Evolutionary conservation across 441 rosid genomes (phyloP).

Genomic region (Eutrema salsugineum): DNA sequence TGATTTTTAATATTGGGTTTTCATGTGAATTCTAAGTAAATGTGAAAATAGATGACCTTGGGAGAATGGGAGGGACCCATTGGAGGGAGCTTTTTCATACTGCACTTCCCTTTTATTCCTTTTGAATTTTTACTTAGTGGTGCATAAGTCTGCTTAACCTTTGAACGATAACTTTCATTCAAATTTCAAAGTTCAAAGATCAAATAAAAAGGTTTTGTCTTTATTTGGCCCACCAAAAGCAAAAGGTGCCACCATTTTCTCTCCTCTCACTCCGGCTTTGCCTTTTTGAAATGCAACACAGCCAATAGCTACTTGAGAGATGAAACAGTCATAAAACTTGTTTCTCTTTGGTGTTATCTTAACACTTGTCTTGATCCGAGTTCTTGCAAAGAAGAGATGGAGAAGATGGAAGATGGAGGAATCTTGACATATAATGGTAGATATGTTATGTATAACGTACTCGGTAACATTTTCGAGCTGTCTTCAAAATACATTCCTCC

Average conservation of each 20-base stretch:
- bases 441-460: slow-evolving; percentile 61
- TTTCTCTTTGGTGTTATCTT: not conserved
- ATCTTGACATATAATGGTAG: slow-evolving; percentile 49
- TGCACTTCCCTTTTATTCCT: not conserved
- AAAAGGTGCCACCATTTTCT: slow-evolving; percentile 17
- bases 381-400: slow-evolving; percentile 29
- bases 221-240: slow-evolving; percentile 25
- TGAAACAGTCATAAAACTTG: slow-evolving; percentile 4
- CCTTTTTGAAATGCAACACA: not conserved
- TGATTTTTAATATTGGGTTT: not conserved
- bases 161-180: slow-evolving; percentile 22
- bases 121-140: not conserved
- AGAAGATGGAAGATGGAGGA: slow-evolving; percentile 36
- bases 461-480: slow-evolving; percentile 65
- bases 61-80: not conserved
- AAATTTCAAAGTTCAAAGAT: slow-evolving; percentile 36
- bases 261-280: slow-evolving; percentile 10
- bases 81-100: not conserved
- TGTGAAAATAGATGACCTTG: not conserved
- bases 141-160: slow-evolving; percentile 11
- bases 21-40: not conserved
- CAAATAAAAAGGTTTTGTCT: slow-evolving; percentile 7
- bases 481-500: slow-evolving; percentile 80
- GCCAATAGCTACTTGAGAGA: not conserved
- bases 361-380: not conserved